Base-by-base conservation (phyloP, 116 monocot species). In the Trichopus zeylanicus region DNA sequence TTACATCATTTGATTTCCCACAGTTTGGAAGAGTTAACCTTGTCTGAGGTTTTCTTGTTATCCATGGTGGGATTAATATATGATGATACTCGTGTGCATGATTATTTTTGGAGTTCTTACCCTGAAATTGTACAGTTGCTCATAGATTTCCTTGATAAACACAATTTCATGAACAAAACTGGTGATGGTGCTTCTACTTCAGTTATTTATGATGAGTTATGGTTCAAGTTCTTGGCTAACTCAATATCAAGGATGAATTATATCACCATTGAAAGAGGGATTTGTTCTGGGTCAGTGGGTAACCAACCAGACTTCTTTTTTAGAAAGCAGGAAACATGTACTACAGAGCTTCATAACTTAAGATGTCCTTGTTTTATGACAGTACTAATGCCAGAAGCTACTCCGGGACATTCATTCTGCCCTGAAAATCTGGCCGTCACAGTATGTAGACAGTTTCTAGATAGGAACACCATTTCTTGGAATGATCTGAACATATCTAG, bases 41-140 rank as follows among this genome's bases (percentile, higher is more conserved):
- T 98, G 48, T 66, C 91, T 32, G 98, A 91, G 49, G 55, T 75
- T 46, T 98, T 91, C 72, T 66, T 89, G 64, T 29, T 91, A 32
- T 91, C 82, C 22, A 73, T 98, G 26, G 74, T 59, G 19, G 98
- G 88, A 67, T 63, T 98, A 71, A 47, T 82, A 68, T 74, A 70
- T 46, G 80, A 88, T 74, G 73, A 79, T 35, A 70, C 60, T 56
- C 84, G 78, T 48, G 69, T 82, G 56, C 71, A 66, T 69, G 71
- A 78, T 31, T 61, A 67, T 55, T 48, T 87, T 22, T 35, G 35
- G 18, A 67, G 55, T 26, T 66, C 53, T 24, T 66, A 63, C 31
- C 57, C 67, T 64, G 81, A 74, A 19, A 70, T 69, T 56, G 20
- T 23, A 63, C 59, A 51, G 52, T 49, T 55, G 31, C 63, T 42